Evolutionary conservation across 371 early-diverging fungal species (phyloP), one percentile per base, ranked within the genome.

Genomic region (Enterospora canceri): DNA sequence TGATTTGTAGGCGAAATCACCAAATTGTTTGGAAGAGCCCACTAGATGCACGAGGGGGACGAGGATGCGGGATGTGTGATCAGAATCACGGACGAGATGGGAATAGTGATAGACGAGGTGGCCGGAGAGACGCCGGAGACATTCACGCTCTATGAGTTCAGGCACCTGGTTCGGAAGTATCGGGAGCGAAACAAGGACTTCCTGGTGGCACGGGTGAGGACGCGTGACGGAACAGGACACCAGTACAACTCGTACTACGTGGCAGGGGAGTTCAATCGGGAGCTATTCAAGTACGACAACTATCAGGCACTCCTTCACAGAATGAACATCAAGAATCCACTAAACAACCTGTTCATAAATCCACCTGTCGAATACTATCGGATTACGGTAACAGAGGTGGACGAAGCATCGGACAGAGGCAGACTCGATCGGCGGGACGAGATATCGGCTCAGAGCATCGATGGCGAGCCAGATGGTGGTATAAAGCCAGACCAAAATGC

Each of bases 331-430:
- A 28, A 68, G 48, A 71, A 71, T 34, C 71, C 71, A n/a, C 61
- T 71, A 68, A 71, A 71, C 60, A 71, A 71, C 47, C 65, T 71
- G 71, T 71, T 58, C 64, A 71, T 71, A 30, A 71, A 67, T 61
- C 67, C 67, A 0, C 71, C 65, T 30, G 71, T 71, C n/a, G 65
- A 71, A 32, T 71, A 71, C 71, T 71, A 71, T 60, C 54, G 32
- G 23, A 69, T 71, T n/a, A n/a, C n/a, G n/a, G n/a, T n/a, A n/a
- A n/a, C n/a, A n/a, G n/a, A n/a, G n/a, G n/a, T n/a, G n/a, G n/a
- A n/a, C n/a, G n/a, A n/a, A n/a, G n/a, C n/a, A n/a, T n/a, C n/a
- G n/a, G n/a, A n/a, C n/a, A n/a, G n/a, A n/a, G n/a, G n/a, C n/a
- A n/a, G n/a, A n/a, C n/a, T n/a, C n/a, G n/a, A n/a, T n/a, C n/a